phyloP scores from a whole-genome alignment of 2,329 filamentous ascomycete genomes.

The Pseudogymnoascus sp. region DNA sequence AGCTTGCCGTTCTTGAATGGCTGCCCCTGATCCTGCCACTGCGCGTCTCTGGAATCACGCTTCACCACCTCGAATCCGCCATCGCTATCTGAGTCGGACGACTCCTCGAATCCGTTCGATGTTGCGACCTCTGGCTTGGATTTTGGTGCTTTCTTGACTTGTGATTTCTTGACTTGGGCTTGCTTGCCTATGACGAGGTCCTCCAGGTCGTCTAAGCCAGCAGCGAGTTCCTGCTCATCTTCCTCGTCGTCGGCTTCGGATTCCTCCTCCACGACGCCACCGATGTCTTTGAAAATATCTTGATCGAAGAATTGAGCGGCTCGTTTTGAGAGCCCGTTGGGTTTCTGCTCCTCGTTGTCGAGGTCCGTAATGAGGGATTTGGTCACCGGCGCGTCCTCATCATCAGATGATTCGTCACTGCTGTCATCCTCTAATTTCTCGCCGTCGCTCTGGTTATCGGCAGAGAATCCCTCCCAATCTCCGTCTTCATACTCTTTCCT shows the following conservation, averaged over 20 bases:
- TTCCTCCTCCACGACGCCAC: constrained; percentile 52
- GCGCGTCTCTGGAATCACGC: constrained; percentile 39
- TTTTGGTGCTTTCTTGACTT: constrained; percentile 25
- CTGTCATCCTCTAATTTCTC: constrained; percentile 51
- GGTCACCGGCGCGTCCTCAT: constrained; percentile 37
- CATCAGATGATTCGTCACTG: constrained; percentile 53
- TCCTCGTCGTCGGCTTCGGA: constrained; percentile 33
- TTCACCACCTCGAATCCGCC: constrained; percentile 57
- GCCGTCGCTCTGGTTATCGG: constrained; percentile 48
- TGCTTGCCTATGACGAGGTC: constrained; percentile 23
- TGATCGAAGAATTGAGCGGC: constrained; percentile 89
- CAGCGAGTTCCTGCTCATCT: constrained; percentile 33
- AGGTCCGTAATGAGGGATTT: constrained; percentile 54
- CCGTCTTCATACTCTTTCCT: constrained; percentile 73
- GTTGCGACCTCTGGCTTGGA: constrained; percentile 20
- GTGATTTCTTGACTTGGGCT: constrained; percentile 27
- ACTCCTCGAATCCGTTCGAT: constrained; percentile 11
- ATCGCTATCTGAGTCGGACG: constrained; percentile 28
- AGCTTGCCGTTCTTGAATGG: constrained; percentile 54
- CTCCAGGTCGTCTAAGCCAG: constrained; percentile 19
- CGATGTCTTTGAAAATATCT: constrained; percentile 83
- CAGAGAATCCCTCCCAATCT: constrained; percentile 86
- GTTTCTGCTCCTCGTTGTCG: constrained; percentile 40
- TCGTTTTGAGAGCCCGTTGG: constrained; percentile 65
- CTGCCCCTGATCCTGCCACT: constrained; percentile 61